phyloP scores from a whole-genome alignment of 2,329 filamentous ascomycete genomes.

The Biscogniauxia marginata region DNA sequence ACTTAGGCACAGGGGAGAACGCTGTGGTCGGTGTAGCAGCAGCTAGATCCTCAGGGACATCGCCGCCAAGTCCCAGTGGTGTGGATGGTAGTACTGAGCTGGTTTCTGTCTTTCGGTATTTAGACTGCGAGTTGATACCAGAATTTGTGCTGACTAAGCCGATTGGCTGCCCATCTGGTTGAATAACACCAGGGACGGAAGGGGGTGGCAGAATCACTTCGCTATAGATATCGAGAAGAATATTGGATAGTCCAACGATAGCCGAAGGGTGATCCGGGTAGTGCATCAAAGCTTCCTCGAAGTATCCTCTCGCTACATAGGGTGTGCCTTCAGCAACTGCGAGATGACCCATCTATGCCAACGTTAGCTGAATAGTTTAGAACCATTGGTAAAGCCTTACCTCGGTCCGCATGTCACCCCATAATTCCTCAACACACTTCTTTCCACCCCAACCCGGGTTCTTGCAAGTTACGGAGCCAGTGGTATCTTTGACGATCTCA shows the following conservation, averaged over 20 bases:
- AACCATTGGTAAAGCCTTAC: conserved; percentile 47
- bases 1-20: conserved; percentile 11
- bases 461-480: conserved; percentile 60
- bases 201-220: conserved; percentile 62
- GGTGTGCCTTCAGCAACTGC: conserved; percentile 59
- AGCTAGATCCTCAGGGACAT: conserved; percentile 6
- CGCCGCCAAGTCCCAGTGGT: conserved; percentile 47
- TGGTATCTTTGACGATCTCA: conserved; percentile 61
- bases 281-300: conserved; percentile 79
- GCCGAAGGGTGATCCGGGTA: conserved; percentile 77
- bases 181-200: conserved; percentile 46
- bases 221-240: conserved; percentile 82
- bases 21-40: conserved; percentile 11
- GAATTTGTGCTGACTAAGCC: conserved; percentile 8
- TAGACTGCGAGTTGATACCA: conserved; percentile 10
- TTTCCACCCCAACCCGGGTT: conserved; percentile 73
- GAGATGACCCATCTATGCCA: conserved; percentile 63
- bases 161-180: conserved; percentile 31
- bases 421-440: conserved; percentile 79
- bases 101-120: conserved; percentile 2
- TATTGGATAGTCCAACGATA: conserved; percentile 78
- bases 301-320: conserved; percentile 71
- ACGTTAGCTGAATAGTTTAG: conserved; percentile 28
- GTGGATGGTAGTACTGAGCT: conserved; percentile 38
- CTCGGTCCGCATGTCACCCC: conserved; percentile 81